Conservation (phyloP, 2,329 filamentous ascomycete species). For the Alternaria brassicae region DNA sequence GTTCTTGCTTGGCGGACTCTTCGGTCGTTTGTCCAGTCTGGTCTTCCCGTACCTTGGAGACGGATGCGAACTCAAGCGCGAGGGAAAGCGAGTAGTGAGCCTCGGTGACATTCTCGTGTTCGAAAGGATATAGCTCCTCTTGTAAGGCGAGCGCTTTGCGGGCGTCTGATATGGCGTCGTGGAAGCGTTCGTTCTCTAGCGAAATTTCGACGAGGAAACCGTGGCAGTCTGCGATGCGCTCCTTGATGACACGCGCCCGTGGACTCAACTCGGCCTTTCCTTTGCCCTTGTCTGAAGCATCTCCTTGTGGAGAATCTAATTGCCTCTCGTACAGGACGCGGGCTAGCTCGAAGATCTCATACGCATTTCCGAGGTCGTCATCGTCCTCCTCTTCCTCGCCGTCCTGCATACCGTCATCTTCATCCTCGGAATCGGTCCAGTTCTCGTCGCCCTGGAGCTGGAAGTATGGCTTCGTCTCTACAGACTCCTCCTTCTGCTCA, state of each 20-base stretch:
- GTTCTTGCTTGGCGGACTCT: slow-evolving; percentile 35
- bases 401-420: slow-evolving; percentile 66
- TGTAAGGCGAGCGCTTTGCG: slow-evolving; percentile 80
- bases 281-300: slow-evolving; percentile 53
- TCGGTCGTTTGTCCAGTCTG: slow-evolving; percentile 51
- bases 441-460: slow-evolving; percentile 95
- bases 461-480: slow-evolving; percentile 78
- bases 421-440: slow-evolving; percentile 77
- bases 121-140: slow-evolving; percentile 76
- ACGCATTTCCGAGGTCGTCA: slow-evolving; percentile 69
- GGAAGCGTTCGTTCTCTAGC: slow-evolving; percentile 94
- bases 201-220: slow-evolving; percentile 95
- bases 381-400: slow-evolving; percentile 60
- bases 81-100: slow-evolving; percentile 96
- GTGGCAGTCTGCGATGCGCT: slow-evolving; percentile 89
- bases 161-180: slow-evolving; percentile 84
- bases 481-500: slow-evolving; percentile 55
- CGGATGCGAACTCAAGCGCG: slow-evolving; percentile 89
- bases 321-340: slow-evolving; percentile 66
- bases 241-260: slow-evolving; percentile 61
- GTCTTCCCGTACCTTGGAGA: slow-evolving; percentile 67
- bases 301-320: slow-evolving; percentile 54
- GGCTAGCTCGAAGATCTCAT: slow-evolving; percentile 69
- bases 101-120: slow-evolving; percentile 87
- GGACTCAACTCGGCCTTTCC: slow-evolving; percentile 55